A percentile compares a stretch with the other conserved stretches of the same genome.
phyloP scores from a whole-genome alignment of 2,329 filamentous ascomycete genomes.

The Cladophialophora carrionii region DNA sequence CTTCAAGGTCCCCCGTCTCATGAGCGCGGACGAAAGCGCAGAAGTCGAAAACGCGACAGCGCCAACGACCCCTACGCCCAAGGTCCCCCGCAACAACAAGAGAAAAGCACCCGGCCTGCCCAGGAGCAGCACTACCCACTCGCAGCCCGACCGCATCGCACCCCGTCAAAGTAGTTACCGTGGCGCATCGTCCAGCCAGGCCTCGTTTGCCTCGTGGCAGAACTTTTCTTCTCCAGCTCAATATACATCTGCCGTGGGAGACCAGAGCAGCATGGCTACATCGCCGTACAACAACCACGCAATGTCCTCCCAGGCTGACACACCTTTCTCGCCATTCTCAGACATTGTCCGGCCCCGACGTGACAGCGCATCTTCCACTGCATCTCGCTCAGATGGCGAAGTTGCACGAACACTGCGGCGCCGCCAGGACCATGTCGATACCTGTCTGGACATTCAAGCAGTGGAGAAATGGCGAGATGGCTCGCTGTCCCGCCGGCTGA shows the following conservation, averaged over 20 bases:
- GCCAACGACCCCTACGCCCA: not conserved
- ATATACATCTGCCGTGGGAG: not conserved
- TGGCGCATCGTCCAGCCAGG: no score
- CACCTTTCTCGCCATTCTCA: not conserved
- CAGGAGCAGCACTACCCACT: not conserved
- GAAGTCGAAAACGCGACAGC: not conserved
- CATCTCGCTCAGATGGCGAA: not conserved
- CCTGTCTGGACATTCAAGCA: not conserved
- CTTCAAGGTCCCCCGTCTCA: not conserved
- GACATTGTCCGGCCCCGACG: not conserved
- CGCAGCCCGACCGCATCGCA: no score
- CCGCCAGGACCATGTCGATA: not conserved
- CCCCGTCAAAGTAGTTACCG: not conserved
- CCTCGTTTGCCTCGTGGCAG: not conserved
- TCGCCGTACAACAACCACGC: not conserved
- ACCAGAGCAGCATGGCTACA: not conserved
- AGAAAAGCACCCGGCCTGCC: not conserved
- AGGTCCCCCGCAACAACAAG: no score
- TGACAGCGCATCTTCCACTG: not conserved
- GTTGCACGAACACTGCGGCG: not conserved
- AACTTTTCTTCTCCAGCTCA: not conserved
- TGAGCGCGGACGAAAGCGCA: not conserved
- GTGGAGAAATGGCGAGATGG: not conserved
- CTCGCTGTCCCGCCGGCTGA: not conserved
- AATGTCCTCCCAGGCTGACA: not conserved